A percentile compares a stretch with the other conserved stretches of the same genome.
These are phyloP conservation scores for Astragalus membranaceus DNA, from an alignment of 306 rosid species.

Conservation along the genomic window DNA sequence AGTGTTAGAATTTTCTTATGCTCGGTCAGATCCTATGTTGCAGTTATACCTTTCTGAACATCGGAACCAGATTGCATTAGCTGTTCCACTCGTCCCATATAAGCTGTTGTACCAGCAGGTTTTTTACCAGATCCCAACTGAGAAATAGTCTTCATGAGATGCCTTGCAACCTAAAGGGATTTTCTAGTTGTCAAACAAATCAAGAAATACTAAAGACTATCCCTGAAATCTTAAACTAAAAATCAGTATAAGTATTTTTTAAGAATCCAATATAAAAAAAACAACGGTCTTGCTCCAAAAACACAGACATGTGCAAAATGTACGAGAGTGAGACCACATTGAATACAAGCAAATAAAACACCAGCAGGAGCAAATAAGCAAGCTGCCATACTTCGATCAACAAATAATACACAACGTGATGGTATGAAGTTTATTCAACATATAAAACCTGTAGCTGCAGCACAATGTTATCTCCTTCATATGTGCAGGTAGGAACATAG, in stretches of 20 bases:
- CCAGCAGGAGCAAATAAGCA: not conserved
- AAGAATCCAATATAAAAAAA: not conserved
- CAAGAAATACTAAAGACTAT: constrained; percentile 10
- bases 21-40: constrained; percentile 14
- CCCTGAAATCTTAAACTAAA: not conserved
- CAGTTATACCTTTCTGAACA: constrained; percentile 67
- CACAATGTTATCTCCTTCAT: constrained; percentile 93
- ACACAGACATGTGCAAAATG: not conserved
- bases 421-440: constrained; percentile 9
- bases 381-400: not conserved
- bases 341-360: constrained; percentile 7
- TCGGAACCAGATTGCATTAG: constrained; percentile 48
- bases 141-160: constrained; percentile 85
- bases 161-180: constrained; percentile 72
- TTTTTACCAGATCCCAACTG: constrained; percentile 70
- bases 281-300: not conserved
- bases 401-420: constrained; percentile 1
- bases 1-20: not conserved
- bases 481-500: constrained; percentile 94
- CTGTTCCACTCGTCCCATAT: constrained; percentile 64
- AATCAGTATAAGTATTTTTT: not conserved
- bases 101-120: constrained; percentile 85
- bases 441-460: constrained; percentile 77
- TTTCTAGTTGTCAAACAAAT: constrained; percentile 14
- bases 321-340: not conserved